Evolutionary conservation across 1,284 basidiomycete genomes (phyloP), one percentile per base, ranked within the genome.

Genomic region (Melampsora larici-populina): DNA sequence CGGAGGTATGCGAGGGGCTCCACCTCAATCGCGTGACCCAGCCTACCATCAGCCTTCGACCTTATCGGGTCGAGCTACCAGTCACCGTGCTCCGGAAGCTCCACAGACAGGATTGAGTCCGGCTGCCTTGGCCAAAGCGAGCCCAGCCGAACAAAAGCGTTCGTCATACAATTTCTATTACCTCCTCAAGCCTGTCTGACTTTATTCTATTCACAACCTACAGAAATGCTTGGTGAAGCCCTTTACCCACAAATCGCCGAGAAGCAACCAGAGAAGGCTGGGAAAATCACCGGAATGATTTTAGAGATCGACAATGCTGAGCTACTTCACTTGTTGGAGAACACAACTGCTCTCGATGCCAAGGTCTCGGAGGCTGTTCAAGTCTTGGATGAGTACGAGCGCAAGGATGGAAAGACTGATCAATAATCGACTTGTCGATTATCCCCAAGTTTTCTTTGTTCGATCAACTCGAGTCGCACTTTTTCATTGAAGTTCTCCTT

Each of bases 281-380:
- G 94, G 80, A 97, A 97, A 88, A 97, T 97, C 84, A 97, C 94
- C 77, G 94, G 83, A 79, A 96, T 97, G 94, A 87, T 97, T 81
- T 89, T 96, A 80, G 94, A 97, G 89, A 97, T 97, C 93, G 94
- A 97, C 85, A 95, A 95, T 86, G 84, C 87, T 73, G 94, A 97
- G 86, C 87, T 97, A 65, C 86, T 97, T 49, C 90, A 92, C 85
- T 88, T 97, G 78, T 86, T 97, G 81, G 92, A 95, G 74, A 87
- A 89, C 68, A 86, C 87, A 58, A 92, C 93, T 24, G 89, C 93
- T 62, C 89, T 97, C 87, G 88, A 88, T 82, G 86, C 87, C 85
- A 97, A 97, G 88, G 91, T 97, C 81, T 89, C 89, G 81, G 94
- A 97, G 87, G 94, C 94, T 33, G 86, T 94, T 78, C 83, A 85